Percentiles rank a stretch among this genome's conserved stretches.
Evolutionary conservation across 2,329 filamentous ascomycete species (phyloP).

Genomic region (Biscogniauxia sp.): DNA sequence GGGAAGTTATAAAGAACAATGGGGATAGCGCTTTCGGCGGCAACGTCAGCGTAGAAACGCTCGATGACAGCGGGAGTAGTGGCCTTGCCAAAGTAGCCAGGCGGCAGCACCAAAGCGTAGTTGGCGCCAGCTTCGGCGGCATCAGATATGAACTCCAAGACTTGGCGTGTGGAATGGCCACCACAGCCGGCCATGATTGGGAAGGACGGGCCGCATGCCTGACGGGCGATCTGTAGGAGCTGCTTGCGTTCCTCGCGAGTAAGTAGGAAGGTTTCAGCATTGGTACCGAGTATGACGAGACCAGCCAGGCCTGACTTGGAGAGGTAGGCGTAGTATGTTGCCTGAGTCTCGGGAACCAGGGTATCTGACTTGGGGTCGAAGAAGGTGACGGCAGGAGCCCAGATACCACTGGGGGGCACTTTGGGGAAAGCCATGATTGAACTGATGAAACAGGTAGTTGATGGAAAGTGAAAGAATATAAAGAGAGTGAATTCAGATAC

Average conservation of each 20-base stretch:
- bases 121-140: conserved; percentile 59
- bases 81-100: conserved; percentile 64
- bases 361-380: conserved; percentile 49
- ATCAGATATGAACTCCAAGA: conserved; percentile 57
- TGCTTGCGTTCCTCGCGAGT: conserved; percentile 57
- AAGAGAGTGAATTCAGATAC: too few relatives aligned
- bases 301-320: conserved; percentile 35
- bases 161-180: conserved; percentile 63
- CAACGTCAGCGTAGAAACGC: conserved; percentile 58
- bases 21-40: conserved; percentile 50
- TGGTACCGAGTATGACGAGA: conserved; percentile 35
- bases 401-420: conserved; percentile 39
- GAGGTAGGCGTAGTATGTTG: conserved; percentile 49
- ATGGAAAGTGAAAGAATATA: background rate
- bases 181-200: conserved; percentile 64
- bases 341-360: conserved; percentile 44
- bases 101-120: conserved; percentile 60
- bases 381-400: conserved; percentile 52
- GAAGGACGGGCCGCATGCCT: conserved; percentile 49
- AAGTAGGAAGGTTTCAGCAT: conserved; percentile 42
- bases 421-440: conserved; percentile 26
- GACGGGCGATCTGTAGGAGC: conserved; percentile 55
- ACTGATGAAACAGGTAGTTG: background rate
- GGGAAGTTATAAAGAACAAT: conserved; percentile 70
- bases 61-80: conserved; percentile 56